These are phyloP conservation scores for Rhizopus delemar DNA, from an alignment of 371 early-diverging fungal species.

Conservation along the genomic window DNA sequence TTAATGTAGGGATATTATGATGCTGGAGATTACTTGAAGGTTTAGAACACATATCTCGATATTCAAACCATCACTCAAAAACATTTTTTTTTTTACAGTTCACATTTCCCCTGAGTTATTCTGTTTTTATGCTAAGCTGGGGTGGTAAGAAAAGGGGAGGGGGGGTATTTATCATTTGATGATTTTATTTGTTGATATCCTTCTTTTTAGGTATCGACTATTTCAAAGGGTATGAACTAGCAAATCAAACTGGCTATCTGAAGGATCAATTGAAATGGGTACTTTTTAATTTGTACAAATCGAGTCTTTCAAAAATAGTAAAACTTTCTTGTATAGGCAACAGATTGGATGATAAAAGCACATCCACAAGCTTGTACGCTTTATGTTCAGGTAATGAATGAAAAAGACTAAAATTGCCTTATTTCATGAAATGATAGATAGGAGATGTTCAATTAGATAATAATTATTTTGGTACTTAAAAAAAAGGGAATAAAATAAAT, in stretches of 20 bases:
- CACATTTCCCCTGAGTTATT: conserved; percentile 57
- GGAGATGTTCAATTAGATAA: conserved; percentile 23
- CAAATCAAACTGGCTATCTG: conserved; percentile 50
- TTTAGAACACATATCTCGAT: conserved; percentile 30
- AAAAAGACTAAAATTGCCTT: not conserved
- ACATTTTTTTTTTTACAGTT: conserved; percentile 54
- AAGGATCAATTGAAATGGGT: conserved; percentile 63
- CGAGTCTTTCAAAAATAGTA: not conserved
- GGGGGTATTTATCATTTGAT: not conserved
- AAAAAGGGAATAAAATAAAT: not conserved
- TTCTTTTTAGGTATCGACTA: conserved; percentile 29
- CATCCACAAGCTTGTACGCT: conserved; percentile 21
- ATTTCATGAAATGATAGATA: conserved; percentile 11
- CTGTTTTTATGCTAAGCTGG: conserved; percentile 57
- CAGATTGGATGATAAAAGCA: conserved; percentile 57
- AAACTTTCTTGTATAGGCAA: conserved; percentile 26
- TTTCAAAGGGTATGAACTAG: conserved; percentile 52
- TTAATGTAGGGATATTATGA: conserved; percentile 42
- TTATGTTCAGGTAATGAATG: conserved; percentile 27
- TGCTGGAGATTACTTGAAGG: conserved; percentile 30
- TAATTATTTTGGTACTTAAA: conserved; percentile 21
- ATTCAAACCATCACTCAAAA: not conserved
- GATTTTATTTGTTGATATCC: not conserved
- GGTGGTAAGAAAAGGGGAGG: conserved; percentile 34
- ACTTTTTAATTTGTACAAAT: not conserved